Evolutionary conservation across 2,329 filamentous ascomycete genomes (phyloP).

Genomic region (Aspergillus luchuensis): DNA sequence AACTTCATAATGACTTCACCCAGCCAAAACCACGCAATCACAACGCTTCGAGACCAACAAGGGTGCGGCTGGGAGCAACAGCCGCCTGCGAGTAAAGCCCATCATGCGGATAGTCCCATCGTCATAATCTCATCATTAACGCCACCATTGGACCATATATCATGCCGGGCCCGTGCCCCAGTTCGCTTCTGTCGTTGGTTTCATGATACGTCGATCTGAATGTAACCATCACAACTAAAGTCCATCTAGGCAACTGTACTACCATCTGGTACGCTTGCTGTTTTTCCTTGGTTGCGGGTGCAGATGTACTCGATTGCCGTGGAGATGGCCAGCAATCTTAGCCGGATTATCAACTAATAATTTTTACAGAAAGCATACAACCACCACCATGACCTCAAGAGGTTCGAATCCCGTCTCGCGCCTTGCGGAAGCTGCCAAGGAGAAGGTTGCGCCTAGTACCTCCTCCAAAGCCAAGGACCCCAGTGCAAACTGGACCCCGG

Average conservation of each 20-base stretch:
- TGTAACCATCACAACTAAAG: neutral
- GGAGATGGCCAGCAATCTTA: neutral
- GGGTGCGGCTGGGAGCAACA: neutral
- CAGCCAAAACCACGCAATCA: neutral
- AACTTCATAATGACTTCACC: too few species aligned
- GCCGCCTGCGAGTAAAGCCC: neutral
- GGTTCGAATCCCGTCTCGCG: constrained; percentile 27
- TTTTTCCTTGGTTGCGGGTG: neutral
- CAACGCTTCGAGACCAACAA: neutral
- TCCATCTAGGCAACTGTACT: neutral
- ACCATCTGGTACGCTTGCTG: constrained; percentile 12
- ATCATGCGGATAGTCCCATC: constrained; percentile 21
- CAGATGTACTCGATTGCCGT: neutral
- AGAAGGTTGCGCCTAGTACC: constrained; percentile 13
- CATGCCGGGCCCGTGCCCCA: neutral
- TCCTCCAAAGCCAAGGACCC: constrained; percentile 15
- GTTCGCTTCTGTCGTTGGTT: neutral
- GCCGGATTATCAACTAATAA: neutral
- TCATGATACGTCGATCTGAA: neutral
- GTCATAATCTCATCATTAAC: constrained; percentile 36
- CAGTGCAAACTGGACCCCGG: constrained; percentile 27
- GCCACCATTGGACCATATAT: constrained; percentile 24
- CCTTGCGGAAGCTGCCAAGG: constrained; percentile 18
- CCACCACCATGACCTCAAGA: constrained; percentile 32
- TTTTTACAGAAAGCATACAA: neutral